These are phyloP conservation scores for Cocos nucifera DNA, from an alignment of 176 grass and related monocot species.

Conservation along the genomic window DNA sequence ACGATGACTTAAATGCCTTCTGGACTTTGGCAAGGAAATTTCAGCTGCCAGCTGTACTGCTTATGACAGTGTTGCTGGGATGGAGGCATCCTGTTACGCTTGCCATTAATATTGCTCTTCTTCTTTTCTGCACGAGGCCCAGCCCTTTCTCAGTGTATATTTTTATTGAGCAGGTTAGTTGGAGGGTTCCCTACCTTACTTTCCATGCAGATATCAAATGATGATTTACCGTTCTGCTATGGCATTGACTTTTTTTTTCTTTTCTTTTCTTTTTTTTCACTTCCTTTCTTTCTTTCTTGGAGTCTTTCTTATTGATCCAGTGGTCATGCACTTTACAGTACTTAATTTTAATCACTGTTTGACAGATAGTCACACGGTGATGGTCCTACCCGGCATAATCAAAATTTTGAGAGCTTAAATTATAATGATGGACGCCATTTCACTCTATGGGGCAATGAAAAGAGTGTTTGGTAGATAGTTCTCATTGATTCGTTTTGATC, in stretches of 20 bases:
- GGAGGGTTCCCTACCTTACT: neutral
- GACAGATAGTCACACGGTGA: no score
- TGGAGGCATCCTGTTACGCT: slow-evolving; percentile 62
- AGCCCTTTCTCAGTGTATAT: slow-evolving; percentile 71
- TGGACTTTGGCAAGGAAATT: slow-evolving; percentile 55
- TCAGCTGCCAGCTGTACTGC: slow-evolving; percentile 58
- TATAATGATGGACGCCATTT: no score
- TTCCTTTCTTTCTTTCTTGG: no score
- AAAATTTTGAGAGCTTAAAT: no score
- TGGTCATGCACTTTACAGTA: no score
- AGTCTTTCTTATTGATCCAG: no score
- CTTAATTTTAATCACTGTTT: no score
- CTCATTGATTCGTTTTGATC: no score
- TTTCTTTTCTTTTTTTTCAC: neutral
- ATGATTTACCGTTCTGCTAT: neutral
- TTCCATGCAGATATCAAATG: neutral
- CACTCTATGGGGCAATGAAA: no score
- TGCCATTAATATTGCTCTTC: slow-evolving; percentile 48
- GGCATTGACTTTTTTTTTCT: neutral
- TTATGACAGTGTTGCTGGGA: slow-evolving; percentile 46
- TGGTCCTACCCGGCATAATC: no score
- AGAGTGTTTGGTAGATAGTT: no score
- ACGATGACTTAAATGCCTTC: slow-evolving; percentile 31
- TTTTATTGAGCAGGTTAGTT: slow-evolving; percentile 70
- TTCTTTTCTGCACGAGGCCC: slow-evolving; percentile 73